A percentile compares a stretch with the other conserved stretches of the same genome.
Conservation (phyloP, 345 rosid species). For the Camelina hispida region DNA sequence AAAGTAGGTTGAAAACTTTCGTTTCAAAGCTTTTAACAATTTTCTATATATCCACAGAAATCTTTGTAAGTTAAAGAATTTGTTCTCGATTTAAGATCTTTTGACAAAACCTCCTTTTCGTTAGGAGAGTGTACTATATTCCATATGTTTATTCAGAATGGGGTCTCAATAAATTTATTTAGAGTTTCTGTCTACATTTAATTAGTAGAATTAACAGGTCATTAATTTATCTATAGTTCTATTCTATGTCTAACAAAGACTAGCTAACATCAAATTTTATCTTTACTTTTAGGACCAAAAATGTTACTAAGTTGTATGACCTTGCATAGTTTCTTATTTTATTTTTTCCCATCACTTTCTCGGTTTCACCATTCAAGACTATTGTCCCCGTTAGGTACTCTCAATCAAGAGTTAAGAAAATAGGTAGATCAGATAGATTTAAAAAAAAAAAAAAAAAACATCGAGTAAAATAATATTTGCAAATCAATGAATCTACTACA, state of each 20-base stretch:
- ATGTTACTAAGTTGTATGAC: background rate
- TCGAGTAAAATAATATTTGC: background rate
- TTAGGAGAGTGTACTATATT: background rate
- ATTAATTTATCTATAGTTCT: background rate
- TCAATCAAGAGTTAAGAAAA: too few relatives aligned
- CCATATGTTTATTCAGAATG: background rate
- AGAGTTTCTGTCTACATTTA: background rate
- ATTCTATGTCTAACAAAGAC: background rate
- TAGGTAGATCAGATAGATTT: background rate
- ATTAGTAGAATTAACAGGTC: background rate
- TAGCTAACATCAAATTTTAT: background rate
- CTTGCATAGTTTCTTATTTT: background rate
- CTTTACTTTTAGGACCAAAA: background rate
- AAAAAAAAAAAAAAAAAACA: background rate
- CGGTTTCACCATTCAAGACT: background rate
- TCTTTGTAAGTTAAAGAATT: too few relatives aligned
- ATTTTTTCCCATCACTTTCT: background rate
- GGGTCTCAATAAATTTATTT: background rate
- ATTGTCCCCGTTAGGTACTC: background rate
- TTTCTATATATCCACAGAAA: too few relatives aligned
- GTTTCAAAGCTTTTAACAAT: background rate
- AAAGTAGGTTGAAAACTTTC: background rate
- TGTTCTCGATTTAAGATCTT: background rate
- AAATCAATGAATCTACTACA: background rate
- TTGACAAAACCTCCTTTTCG: background rate